Base-by-base conservation (phyloP, 2,329 filamentous ascomycete genomes). In the Penicillium sp. region DNA sequence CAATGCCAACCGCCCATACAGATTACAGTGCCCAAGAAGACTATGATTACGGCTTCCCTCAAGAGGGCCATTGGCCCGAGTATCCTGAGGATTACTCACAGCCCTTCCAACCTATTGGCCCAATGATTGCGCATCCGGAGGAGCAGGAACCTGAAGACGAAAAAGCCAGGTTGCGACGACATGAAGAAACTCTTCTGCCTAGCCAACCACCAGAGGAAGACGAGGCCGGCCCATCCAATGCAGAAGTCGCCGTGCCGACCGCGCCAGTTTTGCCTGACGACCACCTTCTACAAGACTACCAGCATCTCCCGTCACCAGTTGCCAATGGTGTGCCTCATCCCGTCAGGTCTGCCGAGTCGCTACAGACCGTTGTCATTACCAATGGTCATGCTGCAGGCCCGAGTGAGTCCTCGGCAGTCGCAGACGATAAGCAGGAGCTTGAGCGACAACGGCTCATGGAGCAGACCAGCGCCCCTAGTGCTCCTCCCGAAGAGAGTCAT, bases 351-450 rank as follows among this genome's bases (percentile, higher is more conserved):
- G 70, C 64, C 13, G 69, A 71, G 40, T 73, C 72, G 7, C 54
- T 73, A 41, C 70, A 72, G 67, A 70, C 71, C 3, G 66, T 72
- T 7, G 66, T 72, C 27, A 58, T 73, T 19, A 59, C 66, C 50
- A 47, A 76, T 61, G 59, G 75, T 69, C 58, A 73, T 66, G 2
- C 77, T 78, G 6, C 81, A 79, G 5, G 81, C 76, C 2, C 84
- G 79, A 61, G 54, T 47, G 61, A 69, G 49, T 53, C 66, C 49
- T 46, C 60, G 35, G 55, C 79, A 0, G 47, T 69, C 57, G 22
- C 65, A 56, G 90, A 95, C 56, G 93, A 96, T 73, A 95, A 96
- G 73, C 87, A 88, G 66, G 91, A 96, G 71, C 78, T 92, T 6
- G 89, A 93, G 71, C 81, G 87, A 19, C 83, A 79, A 56, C 80